Base-by-base conservation (phyloP, 495 filamentous ascomycete genomes). In the Xylaria intraflava region DNA sequence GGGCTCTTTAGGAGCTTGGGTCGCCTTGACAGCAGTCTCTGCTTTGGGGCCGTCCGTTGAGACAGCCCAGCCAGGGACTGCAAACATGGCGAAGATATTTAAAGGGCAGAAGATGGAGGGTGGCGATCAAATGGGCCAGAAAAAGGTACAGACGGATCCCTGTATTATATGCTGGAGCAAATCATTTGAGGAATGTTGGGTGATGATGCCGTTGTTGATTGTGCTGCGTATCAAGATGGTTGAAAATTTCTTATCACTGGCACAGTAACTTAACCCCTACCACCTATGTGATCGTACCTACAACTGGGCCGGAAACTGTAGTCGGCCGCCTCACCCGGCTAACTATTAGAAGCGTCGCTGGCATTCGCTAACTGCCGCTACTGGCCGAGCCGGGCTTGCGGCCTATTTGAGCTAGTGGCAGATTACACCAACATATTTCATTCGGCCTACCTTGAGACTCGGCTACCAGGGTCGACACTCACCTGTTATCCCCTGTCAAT, bases 1-100 rank as follows among this genome's bases (percentile, higher is more conserved):
- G n/a, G 61, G 47, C 19, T 61, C 52, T 54, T 63, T 60, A 22
- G 55, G 57, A 26, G 61, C 65, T 12, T 60, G 61, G 26, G 62
- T 53, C 48, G 46, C 59, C 40, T 40, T 43, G 30, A 43, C 58
- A 16, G 81, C 76, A 26, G 70, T 77, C 71, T 96, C 90, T 20
- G 80, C 68, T 69, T 86, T 88, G 46, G 90, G 79, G 42, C 72
- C 73, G 59, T 81, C 78, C 47, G 83, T 77, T 55, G 88, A 78
- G 23, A 96, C 74, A 19, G 87, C 86, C 88, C 90, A 95, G 56
- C 92, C 93, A 57, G 87, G 87, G 48, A 96, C 91, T 4, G 90
- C 83, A 66, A 98, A 98, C 93, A 98, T 96, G 56, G 33, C 71
- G 56, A 46, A 26, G 6, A 38, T 19, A 4, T 2, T 26, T n/a